A percentile compares a stretch with the other conserved stretches of the same genome.
Evolutionary conservation across 2,329 filamentous ascomycete genomes (phyloP).

Genomic region (Penicillium palitans): DNA sequence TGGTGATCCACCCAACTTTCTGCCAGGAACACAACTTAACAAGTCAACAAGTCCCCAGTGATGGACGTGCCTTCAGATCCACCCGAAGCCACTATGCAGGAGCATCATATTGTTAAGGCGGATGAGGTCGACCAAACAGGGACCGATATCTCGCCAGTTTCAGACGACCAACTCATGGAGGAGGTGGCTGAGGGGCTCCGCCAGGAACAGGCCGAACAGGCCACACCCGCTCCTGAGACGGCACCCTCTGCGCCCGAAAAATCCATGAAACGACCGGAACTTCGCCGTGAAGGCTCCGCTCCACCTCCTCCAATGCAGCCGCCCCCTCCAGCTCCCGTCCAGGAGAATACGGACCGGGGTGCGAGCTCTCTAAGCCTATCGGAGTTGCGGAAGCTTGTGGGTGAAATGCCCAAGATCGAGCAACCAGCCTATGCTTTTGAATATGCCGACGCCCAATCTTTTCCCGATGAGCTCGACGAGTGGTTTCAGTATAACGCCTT

Average conservation of each 20-base stretch:
- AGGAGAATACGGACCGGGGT: slow-evolving; percentile 42
- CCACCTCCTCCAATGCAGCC: slow-evolving; percentile 48
- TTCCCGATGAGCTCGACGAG: slow-evolving; percentile 90
- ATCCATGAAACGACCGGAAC: slow-evolving; percentile 34
- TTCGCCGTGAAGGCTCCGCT: slow-evolving; percentile 39
- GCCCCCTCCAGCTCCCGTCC: slow-evolving; percentile 48
- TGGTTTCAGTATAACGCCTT: slow-evolving; percentile 94
- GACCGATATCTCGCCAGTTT: slow-evolving; percentile 48
- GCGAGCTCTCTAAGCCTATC: slow-evolving; percentile 72
- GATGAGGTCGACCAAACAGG: slow-evolving; percentile 53
- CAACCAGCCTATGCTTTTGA: slow-evolving; percentile 80
- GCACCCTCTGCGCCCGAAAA: slow-evolving; percentile 19
- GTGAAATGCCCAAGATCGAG: slow-evolving; percentile 69
- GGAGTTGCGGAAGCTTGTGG: slow-evolving; percentile 71
- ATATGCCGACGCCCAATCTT: slow-evolving; percentile 69
- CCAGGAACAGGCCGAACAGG: slow-evolving; percentile 36
- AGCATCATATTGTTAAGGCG: slow-evolving; percentile 49
- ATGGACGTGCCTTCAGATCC: slow-evolving; percentile 33
- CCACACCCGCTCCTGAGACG: slow-evolving; percentile 12
- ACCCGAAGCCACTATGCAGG: slow-evolving; percentile 27
- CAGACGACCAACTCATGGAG: slow-evolving; percentile 47
- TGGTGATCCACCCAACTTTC: slow-evolving; percentile 10
- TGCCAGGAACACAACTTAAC: slow-evolving; percentile 6
- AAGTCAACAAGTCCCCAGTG: slow-evolving; percentile 1
- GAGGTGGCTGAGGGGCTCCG: slow-evolving; percentile 42